These are phyloP conservation scores for Plantago major DNA, from an alignment of 257 asterid species.

Conservation along the genomic window DNA sequence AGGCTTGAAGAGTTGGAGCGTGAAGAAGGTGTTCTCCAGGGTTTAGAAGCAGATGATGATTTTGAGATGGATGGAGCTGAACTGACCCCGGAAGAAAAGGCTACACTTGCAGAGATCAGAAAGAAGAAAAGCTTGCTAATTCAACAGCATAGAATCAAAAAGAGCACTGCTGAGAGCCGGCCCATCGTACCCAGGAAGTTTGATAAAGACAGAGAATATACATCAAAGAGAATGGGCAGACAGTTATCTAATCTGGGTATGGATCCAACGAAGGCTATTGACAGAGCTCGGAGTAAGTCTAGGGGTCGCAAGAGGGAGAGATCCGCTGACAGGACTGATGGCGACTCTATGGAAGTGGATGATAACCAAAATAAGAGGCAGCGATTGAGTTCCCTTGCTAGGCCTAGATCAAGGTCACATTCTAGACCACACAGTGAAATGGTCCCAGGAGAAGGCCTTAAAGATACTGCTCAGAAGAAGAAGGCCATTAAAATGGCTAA, in stretches of 20 bases:
- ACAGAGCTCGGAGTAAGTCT: conserved; percentile 76
- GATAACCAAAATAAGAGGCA: conserved; percentile 61
- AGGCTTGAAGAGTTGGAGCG: conserved; percentile 91
- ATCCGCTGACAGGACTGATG: conserved; percentile 37
- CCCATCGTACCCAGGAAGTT: conserved; percentile 78
- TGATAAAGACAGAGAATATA: conserved; percentile 63
- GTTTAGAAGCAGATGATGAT: conserved; percentile 50
- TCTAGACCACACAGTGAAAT: conserved; percentile 65
- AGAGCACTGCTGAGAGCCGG: conserved; percentile 88
- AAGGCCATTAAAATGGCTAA: conserved; percentile 64
- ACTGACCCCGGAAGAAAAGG: conserved; percentile 68
- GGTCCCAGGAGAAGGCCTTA: conserved; percentile 86
- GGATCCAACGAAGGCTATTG: conserved; percentile 69
- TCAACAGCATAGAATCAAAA: conserved; percentile 73
- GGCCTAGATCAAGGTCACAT: conserved; percentile 33
- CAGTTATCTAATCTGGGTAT: conserved; percentile 65
- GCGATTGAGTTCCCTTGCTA: conserved; percentile 35
- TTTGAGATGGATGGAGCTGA: conserved; percentile 88
- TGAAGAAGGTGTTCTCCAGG: conserved; percentile 78
- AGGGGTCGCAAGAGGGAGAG: conserved; percentile 95
- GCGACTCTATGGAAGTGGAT: conserved; percentile 72
- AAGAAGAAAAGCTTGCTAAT: conserved; percentile 78
- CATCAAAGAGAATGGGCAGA: conserved; percentile 82
- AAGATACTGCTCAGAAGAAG: conserved; percentile 61
- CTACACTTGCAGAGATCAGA: conserved; percentile 59